phyloP scores from a whole-genome alignment of 148 eudicot species.

The Rhododendron ovatum region DNA sequence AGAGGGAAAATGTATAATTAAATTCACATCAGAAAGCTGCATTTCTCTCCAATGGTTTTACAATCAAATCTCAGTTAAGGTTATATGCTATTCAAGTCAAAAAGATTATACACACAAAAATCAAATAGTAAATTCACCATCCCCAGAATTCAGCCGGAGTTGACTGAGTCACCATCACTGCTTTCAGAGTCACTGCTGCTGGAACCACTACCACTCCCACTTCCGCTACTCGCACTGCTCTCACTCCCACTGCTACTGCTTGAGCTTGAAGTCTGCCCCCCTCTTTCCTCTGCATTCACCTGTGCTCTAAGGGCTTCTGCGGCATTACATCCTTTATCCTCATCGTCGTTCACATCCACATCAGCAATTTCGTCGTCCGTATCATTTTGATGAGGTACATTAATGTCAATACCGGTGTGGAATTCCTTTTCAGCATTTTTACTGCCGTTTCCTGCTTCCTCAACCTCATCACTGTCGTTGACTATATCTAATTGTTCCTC shows the following conservation, averaged over 20 bases:
- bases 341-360: constrained; percentile 70
- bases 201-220: constrained; percentile 47
- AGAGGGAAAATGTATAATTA: neutral
- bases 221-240: constrained; percentile 52
- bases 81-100: neutral
- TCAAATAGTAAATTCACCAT: neutral
- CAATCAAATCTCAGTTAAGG: neutral
- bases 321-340: constrained; percentile 57
- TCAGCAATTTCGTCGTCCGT: constrained; percentile 79
- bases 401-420: constrained; percentile 57
- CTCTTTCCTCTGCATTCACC: constrained; percentile 54
- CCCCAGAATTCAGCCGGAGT: constrained; percentile 40
- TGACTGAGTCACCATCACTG: constrained; percentile 60
- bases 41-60: neutral
- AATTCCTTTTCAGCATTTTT: constrained; percentile 27
- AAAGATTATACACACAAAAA: neutral
- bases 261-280: constrained; percentile 56
- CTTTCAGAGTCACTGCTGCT: constrained; percentile 62
- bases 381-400: constrained; percentile 66
- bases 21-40: neutral
- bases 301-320: constrained; percentile 90
- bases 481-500: constrained; percentile 76
- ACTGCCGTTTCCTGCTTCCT: constrained; percentile 20
- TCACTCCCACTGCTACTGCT: constrained; percentile 74
- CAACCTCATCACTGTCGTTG: constrained; percentile 46